phyloP scores from a whole-genome alignment of 768 basidiomycete genomes.

The Phylloporus arenicola region DNA sequence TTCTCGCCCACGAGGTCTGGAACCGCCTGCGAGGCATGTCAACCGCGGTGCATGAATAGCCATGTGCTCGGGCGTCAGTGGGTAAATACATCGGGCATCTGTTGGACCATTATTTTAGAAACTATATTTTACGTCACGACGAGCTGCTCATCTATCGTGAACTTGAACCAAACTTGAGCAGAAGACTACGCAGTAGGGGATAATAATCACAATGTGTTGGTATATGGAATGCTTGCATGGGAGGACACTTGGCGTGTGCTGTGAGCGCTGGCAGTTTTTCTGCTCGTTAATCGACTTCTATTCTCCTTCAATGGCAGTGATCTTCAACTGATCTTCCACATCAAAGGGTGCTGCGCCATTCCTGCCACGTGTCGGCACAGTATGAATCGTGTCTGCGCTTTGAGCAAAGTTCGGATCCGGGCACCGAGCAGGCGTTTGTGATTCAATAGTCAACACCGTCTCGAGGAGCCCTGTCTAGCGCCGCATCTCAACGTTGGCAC shows the following conservation, averaged over 20 bases:
- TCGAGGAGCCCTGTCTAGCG: neutral
- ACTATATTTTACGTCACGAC: conserved; percentile 18
- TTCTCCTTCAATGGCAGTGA: conserved; percentile 22
- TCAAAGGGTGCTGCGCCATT: conserved; percentile 11
- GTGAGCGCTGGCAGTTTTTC: conserved; percentile 3
- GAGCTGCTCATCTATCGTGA: neutral
- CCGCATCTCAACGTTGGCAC: conserved; percentile 2
- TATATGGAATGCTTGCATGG: neutral
- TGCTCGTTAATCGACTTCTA: conserved; percentile 22
- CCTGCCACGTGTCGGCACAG: conserved; percentile 8
- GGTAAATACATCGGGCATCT: neutral
- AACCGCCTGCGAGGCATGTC: neutral
- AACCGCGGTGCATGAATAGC: neutral
- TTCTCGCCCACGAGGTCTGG: neutral
- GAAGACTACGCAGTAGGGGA: too few relatives aligned
- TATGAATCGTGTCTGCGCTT: conserved; percentile 1
- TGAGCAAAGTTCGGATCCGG: neutral
- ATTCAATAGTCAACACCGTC: neutral
- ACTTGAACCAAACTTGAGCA: neutral
- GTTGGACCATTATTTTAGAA: conserved; percentile 1
- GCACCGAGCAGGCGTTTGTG: neutral
- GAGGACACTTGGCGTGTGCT: neutral
- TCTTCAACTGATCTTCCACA: conserved; percentile 27
- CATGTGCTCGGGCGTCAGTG: conserved; percentile 5
- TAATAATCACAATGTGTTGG: neutral